Conservation (phyloP, 2,329 filamentous ascomycete genomes). For the Achaetomium macrosporum region DNA sequence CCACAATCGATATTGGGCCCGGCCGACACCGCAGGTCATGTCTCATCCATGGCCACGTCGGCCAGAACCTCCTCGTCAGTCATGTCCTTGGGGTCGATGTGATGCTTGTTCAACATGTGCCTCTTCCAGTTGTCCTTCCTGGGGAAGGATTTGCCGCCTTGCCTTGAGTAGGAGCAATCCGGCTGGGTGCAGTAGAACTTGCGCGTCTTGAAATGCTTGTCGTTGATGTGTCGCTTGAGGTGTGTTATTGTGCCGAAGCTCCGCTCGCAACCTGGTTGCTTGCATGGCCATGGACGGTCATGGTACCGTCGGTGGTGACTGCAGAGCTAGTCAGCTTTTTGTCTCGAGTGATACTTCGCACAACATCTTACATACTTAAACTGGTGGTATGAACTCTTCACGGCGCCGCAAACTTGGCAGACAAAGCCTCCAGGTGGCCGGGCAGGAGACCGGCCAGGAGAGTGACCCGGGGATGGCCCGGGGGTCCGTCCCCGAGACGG, state of each 20-base stretch:
- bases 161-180: slow-evolving; percentile 50
- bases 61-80: slow-evolving; percentile 41
- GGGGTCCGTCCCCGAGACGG: slow-evolving; percentile 11
- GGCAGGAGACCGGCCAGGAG: slow-evolving; percentile 27
- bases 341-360: not conserved
- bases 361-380: slow-evolving; percentile 42
- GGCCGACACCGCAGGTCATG: slow-evolving; percentile 6
- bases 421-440: slow-evolving; percentile 33
- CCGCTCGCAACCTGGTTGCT: slow-evolving; percentile 43
- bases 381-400: slow-evolving; percentile 52
- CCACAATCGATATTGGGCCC: no score
- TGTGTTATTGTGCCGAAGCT: slow-evolving; percentile 58
- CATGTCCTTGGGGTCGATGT: slow-evolving; percentile 33
- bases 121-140: slow-evolving; percentile 59
- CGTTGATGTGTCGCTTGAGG: slow-evolving; percentile 56
- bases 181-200: slow-evolving; percentile 53
- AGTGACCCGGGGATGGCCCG: slow-evolving; percentile 12
- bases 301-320: slow-evolving; percentile 58
- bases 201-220: slow-evolving; percentile 54
- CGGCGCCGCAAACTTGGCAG: slow-evolving; percentile 38
- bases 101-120: slow-evolving; percentile 57
- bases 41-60: slow-evolving; percentile 28
- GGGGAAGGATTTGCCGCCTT: slow-evolving; percentile 53
- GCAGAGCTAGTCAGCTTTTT: slow-evolving; percentile 20
- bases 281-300: slow-evolving; percentile 46